A percentile compares a stretch with the other conserved stretches of the same genome.
Conservation (phyloP, 148 eudicot genomes). For the Fagopyrum tataricum region DNA sequence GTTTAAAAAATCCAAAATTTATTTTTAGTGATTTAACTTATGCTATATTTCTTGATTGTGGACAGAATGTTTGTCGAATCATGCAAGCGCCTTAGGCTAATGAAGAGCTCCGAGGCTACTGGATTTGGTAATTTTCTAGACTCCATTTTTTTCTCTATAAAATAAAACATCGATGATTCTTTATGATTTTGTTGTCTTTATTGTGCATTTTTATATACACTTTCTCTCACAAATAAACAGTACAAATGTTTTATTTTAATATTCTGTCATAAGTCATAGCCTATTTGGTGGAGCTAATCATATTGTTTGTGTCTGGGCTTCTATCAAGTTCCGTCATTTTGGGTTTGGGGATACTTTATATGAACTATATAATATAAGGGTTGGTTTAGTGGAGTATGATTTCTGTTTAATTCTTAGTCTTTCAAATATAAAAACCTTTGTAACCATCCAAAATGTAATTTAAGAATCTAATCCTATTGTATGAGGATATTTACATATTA, state of each 20-base stretch:
- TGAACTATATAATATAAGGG: too few relatives aligned
- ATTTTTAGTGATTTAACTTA: not conserved
- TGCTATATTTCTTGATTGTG: not conserved
- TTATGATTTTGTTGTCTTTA: not conserved
- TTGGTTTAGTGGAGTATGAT: too few relatives aligned
- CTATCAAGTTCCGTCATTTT: not conserved
- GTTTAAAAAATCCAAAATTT: not conserved
- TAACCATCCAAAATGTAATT: too few relatives aligned
- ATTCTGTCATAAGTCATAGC: not conserved
- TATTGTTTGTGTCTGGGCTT: not conserved
- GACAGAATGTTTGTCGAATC: conserved; percentile 65
- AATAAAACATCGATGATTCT: not conserved
- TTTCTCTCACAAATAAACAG: not conserved
- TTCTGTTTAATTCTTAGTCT: too few relatives aligned
- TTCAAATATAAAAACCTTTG: too few relatives aligned
- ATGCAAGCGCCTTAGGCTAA: conserved; percentile 55
- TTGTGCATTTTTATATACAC: not conserved
- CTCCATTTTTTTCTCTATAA: not conserved
- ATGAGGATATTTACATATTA: not conserved
- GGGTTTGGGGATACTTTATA: too few relatives aligned
- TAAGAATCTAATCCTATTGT: not conserved
- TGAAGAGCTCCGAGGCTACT: conserved; percentile 53
- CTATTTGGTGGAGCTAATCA: not conserved
- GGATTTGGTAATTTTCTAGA: conserved; percentile 28
- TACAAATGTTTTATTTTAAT: not conserved